These are phyloP conservation scores for Syzygium oleosum DNA, from an alignment of 345 rosid species.

Conservation along the genomic window DNA sequence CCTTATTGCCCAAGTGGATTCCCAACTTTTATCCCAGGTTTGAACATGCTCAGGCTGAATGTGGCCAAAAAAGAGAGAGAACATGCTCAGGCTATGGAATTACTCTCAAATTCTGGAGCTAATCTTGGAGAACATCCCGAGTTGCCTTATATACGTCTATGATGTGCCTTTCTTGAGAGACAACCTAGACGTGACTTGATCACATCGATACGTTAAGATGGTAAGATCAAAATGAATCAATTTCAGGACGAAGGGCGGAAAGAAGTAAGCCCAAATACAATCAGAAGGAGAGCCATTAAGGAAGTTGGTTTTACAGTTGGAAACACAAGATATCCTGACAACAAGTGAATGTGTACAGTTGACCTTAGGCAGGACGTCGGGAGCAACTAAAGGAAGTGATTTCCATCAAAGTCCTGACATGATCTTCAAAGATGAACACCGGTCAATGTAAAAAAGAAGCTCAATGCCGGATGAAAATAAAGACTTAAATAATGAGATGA, in stretches of 20 bases:
- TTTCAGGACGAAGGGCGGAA: neutral
- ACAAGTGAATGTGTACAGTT: neutral
- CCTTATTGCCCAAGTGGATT: neutral
- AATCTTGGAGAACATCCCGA: neutral
- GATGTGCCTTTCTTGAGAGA: neutral
- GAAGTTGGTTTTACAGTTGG: neutral
- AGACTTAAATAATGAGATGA: neutral
- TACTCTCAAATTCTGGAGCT: neutral
- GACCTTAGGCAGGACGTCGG: neutral
- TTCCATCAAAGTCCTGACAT: neutral
- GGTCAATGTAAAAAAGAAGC: neutral
- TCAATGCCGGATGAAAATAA: neutral
- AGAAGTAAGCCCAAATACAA: neutral
- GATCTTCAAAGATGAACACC: neutral
- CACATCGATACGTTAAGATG: neutral
- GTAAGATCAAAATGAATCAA: neutral
- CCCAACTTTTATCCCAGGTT: neutral
- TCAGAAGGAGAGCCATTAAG: neutral
- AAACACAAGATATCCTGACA: neutral
- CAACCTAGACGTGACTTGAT: neutral
- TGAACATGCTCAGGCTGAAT: neutral
- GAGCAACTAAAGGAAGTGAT: neutral
- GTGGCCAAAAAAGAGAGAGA: neutral
- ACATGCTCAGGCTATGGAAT: neutral
- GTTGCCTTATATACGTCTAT: neutral